A percentile compares a stretch with the other conserved stretches of the same genome.
Evolutionary conservation across 2,329 filamentous ascomycete species (phyloP).

Genomic region (Aspergillus tamarii): DNA sequence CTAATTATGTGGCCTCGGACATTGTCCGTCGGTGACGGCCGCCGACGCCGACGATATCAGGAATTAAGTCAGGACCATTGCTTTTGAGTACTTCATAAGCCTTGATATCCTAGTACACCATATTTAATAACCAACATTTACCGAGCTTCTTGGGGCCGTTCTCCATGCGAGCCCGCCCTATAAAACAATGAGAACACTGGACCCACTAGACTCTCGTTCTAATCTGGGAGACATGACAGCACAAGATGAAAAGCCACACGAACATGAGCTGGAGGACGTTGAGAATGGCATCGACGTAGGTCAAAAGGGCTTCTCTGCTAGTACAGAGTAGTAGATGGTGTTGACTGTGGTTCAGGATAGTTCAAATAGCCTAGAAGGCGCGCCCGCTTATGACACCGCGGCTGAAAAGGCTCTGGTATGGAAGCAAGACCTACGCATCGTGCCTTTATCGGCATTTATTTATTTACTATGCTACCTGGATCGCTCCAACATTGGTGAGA

Average conservation of each 20-base stretch:
- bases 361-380: neutral
- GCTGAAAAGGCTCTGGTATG: neutral
- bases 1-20: neutral
- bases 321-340: neutral
- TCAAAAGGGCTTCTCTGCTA: neutral
- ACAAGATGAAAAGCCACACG: neutral
- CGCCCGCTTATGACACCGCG: neutral
- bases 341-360: neutral
- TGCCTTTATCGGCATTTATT: constrained; percentile 6
- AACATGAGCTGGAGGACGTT: neutral
- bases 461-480: constrained; percentile 6
- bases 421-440: neutral
- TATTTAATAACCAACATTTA: too few species aligned
- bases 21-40: neutral
- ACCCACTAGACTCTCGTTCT: too few species aligned
- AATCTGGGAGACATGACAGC: neutral
- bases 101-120: too few species aligned
- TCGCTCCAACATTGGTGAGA: constrained; percentile 2
- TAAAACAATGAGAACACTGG: too few species aligned
- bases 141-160: too few species aligned
- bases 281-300: neutral
- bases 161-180: too few species aligned
- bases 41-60: neutral
- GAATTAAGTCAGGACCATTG: too few species aligned
- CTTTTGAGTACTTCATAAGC: too few species aligned